Percentiles rank a stretch among this genome's conserved stretches.
Evolutionary conservation across 2,329 filamentous ascomycete species (phyloP).

Genomic region (Sporothrix globosa): DNA sequence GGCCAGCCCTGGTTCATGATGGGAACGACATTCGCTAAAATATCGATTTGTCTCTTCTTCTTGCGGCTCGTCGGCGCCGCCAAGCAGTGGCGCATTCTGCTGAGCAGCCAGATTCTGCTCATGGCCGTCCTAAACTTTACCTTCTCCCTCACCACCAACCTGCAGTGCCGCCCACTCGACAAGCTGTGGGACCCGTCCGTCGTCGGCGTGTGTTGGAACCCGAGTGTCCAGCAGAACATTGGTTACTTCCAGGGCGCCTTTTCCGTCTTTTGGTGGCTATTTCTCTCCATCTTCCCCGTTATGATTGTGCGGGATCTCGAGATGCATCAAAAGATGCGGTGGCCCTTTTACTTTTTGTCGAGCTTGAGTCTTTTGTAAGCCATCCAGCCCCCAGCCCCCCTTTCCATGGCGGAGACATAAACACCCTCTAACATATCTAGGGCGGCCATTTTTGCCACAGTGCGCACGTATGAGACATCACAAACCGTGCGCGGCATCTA

Average conservation of each 20-base stretch:
- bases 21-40: constrained; percentile 44
- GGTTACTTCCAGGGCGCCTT: constrained; percentile 46
- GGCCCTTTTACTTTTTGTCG: constrained; percentile 45
- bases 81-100: constrained; percentile 42
- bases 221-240: constrained; percentile 43
- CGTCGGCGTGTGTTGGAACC: constrained; percentile 43
- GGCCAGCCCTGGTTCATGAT: constrained; percentile 46
- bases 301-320: constrained; percentile 42
- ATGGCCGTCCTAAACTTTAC: constrained; percentile 44
- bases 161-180: constrained; percentile 47
- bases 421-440: constrained; percentile 34
- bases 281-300: constrained; percentile 44
- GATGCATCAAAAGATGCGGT: constrained; percentile 40
- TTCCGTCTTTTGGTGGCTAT: constrained; percentile 45
- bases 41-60: constrained; percentile 47
- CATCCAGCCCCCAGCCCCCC: too few species aligned
- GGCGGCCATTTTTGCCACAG: constrained; percentile 42
- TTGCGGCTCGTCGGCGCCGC: constrained; percentile 41
- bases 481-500: constrained; percentile 40
- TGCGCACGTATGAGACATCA: constrained; percentile 45
- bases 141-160: constrained; percentile 43
- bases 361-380: constrained; percentile 42
- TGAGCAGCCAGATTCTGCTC: constrained; percentile 42
- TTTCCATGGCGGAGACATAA: too few species aligned
- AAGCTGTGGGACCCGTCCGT: constrained; percentile 44